These are phyloP conservation scores for Marasmius fiardii DNA, from an alignment of 1,284 basidiomycete species.

Conservation along the genomic window DNA sequence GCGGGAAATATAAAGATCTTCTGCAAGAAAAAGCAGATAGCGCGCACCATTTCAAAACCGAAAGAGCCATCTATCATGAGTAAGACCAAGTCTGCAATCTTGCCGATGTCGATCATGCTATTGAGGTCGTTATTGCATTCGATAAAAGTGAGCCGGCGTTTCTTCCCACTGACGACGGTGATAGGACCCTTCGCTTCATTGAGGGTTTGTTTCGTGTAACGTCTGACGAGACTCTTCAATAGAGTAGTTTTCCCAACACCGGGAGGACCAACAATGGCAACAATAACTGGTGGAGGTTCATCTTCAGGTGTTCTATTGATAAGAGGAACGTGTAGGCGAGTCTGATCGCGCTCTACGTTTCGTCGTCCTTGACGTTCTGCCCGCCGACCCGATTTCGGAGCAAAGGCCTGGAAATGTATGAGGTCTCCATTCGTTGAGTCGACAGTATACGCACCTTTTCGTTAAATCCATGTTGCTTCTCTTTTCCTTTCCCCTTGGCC, in stretches of 20 bases:
- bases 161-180: constrained; percentile 94
- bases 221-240: constrained; percentile 86
- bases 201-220: constrained; percentile 94
- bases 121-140: constrained; percentile 99
- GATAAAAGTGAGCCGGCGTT: constrained; percentile 89
- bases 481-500: constrained; percentile 67
- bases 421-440: constrained; percentile 1
- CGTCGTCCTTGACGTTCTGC: constrained; percentile 89
- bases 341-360: constrained; percentile 93
- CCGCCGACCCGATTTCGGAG: constrained; percentile 83
- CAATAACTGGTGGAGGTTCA: constrained; percentile 89
- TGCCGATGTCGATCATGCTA: constrained; percentile 97
- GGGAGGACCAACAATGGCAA: constrained; percentile 96
- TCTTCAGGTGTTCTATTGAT: constrained; percentile 94
- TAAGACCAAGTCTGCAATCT: constrained; percentile 93
- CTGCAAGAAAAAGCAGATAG: not conserved
- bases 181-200: constrained; percentile 91
- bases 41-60: constrained; percentile 94
- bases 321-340: constrained; percentile 92
- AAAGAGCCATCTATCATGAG: constrained; percentile 98
- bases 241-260: constrained; percentile 98
- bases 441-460: constrained; percentile 69
- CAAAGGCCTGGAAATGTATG: constrained; percentile 72
- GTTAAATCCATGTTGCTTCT: constrained; percentile 77
- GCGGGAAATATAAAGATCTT: too few species aligned